Evolutionary conservation across 2,329 filamentous ascomycete species (phyloP).

Genomic region (Dothideomycetes sp.): DNA sequence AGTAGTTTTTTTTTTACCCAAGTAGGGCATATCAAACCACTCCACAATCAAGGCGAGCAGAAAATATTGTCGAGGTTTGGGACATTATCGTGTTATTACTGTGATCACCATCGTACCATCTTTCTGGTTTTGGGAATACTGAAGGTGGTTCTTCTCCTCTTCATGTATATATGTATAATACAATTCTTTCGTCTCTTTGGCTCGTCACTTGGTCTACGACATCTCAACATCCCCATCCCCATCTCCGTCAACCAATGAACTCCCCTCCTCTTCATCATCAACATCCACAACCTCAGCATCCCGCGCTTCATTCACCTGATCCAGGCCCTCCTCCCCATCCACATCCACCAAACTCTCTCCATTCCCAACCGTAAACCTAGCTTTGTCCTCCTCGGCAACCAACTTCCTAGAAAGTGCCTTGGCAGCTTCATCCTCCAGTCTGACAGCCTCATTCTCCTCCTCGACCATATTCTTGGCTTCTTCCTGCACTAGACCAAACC

Average conservation of each 20-base stretch:
- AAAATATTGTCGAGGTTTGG: no score
- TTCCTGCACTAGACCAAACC: constrained; percentile 41
- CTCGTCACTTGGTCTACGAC: constrained; percentile 1
- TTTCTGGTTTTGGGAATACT: no score
- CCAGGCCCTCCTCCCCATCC: constrained; percentile 5
- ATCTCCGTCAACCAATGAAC: no score
- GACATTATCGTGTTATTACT: no score
- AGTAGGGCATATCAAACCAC: no score
- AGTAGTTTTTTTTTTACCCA: no score
- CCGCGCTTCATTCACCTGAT: constrained; percentile 7
- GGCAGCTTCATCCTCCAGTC: constrained; percentile 4
- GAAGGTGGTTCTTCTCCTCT: no score
- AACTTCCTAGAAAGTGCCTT: constrained; percentile 4
- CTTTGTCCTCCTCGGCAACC: constrained; percentile 1
- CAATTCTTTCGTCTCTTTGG: no score
- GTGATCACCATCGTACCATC: no score
- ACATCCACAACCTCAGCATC: constrained; percentile 11
- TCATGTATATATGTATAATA: no score
- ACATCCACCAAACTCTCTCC: neutral
- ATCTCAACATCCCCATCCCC: constrained; percentile 14
- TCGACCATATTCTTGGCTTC: constrained; percentile 27
- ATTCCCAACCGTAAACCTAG: constrained; percentile 1
- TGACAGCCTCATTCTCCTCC: constrained; percentile 14
- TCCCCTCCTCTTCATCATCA: constrained; percentile 8
- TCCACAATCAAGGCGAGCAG: no score